phyloP scores from a whole-genome alignment of 2,329 filamentous ascomycete genomes.

The Sporothrix brunneoviolacea region DNA sequence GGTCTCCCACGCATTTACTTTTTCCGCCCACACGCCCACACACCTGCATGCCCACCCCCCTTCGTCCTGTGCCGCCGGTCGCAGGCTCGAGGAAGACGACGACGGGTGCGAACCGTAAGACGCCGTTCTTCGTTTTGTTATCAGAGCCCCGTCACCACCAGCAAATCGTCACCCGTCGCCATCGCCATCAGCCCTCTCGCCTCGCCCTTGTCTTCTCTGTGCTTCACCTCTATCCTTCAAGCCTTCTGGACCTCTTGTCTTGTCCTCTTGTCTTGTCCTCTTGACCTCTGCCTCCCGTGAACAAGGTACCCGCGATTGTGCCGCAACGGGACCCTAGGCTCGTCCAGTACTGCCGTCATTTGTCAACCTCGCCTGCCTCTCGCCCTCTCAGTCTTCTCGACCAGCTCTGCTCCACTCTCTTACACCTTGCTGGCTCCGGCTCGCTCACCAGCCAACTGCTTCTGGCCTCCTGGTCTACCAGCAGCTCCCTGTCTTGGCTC shows the following conservation, averaged over 20 bases:
- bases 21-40: constrained; percentile 8
- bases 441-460: constrained; percentile 1
- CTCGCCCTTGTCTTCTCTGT: not conserved
- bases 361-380: not conserved
- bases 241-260: no score
- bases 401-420: constrained; percentile 1
- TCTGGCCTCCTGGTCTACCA: no score
- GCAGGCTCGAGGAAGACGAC: not conserved
- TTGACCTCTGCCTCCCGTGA: not conserved
- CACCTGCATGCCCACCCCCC: constrained; percentile 2
- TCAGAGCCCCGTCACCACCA: constrained; percentile 2
- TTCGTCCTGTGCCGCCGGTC: constrained; percentile 8
- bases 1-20: constrained; percentile 4
- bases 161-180: not conserved
- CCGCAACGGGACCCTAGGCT: constrained; percentile 1
- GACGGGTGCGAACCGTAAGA: not conserved
- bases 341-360: not conserved
- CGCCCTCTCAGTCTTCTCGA: not conserved
- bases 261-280: not conserved
- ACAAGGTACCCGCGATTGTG: constrained; percentile 1
- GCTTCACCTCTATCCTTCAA: not conserved
- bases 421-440: constrained; percentile 12
- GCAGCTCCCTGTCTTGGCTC: no score
- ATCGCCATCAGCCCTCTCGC: constrained; percentile 3
- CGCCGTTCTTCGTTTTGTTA: constrained; percentile 7